These are phyloP conservation scores for Blastobotrys malaysiensis DNA, from an alignment of 1,139 yeast species.

Conservation along the genomic window DNA sequence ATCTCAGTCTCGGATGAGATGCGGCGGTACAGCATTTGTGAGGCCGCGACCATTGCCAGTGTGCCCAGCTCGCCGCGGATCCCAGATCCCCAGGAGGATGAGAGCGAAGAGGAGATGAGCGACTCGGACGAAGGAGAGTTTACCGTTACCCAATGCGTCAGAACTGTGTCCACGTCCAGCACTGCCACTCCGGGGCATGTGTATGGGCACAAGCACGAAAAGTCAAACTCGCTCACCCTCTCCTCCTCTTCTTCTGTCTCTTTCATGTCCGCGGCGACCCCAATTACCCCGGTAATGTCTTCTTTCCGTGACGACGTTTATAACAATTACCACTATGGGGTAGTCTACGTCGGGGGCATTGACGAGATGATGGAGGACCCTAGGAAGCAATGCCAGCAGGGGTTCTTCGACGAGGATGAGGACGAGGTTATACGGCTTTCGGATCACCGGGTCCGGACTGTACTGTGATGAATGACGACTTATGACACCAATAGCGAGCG, in stretches of 20 bases:
- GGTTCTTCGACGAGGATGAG: not conserved
- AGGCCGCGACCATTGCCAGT: not conserved
- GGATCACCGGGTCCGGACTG: not conserved
- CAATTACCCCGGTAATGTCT: not conserved
- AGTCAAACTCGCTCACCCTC: not conserved
- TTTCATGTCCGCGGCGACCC: not conserved
- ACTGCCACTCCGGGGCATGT: not conserved
- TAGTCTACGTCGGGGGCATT: not conserved
- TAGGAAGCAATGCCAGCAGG: not conserved
- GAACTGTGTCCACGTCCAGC: not conserved
- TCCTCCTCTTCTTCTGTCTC: not conserved
- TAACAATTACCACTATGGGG: not conserved
- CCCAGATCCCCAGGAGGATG: not conserved
- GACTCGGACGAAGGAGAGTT: not conserved
- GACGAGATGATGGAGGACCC: not conserved
- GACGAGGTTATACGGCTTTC: not conserved
- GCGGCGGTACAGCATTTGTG: not conserved
- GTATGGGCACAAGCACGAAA: not conserved
- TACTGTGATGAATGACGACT: not conserved
- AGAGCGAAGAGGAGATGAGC: not conserved
- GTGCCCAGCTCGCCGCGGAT: not conserved
- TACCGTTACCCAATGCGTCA: not conserved
- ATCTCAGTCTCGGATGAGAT: constrained; percentile 1
- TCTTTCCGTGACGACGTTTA: not conserved
- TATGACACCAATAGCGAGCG: not conserved